Conservation (phyloP, 2,329 filamentous ascomycete species). For the Truncatella angustata region DNA sequence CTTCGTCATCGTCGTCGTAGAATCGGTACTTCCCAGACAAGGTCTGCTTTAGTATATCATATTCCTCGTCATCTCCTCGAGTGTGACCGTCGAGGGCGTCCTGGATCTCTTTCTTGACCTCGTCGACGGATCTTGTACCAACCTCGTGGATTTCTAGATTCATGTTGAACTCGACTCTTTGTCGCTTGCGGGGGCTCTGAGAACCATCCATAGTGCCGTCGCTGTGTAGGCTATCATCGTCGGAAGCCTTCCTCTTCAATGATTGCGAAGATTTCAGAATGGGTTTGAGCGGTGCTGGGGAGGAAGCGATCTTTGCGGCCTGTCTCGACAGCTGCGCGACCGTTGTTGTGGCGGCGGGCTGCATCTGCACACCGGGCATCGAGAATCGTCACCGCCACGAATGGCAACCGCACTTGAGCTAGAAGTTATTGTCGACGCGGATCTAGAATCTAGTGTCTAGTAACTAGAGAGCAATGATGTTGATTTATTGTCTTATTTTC, state of each 20-base stretch:
- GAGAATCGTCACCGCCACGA: background rate
- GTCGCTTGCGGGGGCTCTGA: slow-evolving; percentile 50
- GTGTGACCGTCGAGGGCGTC: slow-evolving; percentile 56
- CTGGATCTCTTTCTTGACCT: slow-evolving; percentile 54
- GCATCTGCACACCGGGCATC: slow-evolving; percentile 16
- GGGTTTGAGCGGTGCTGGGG: slow-evolving; percentile 51
- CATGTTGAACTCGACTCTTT: slow-evolving; percentile 59
- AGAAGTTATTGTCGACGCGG: too few species aligned
- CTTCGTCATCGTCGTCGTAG: slow-evolving; percentile 40
- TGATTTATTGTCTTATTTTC: too few species aligned
- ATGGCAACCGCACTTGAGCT: too few species aligned
- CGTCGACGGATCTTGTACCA: slow-evolving; percentile 49
- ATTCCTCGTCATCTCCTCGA: slow-evolving; percentile 57
- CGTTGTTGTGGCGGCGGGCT: slow-evolving; percentile 18
- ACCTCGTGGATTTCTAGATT: slow-evolving; percentile 57
- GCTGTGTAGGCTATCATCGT: slow-evolving; percentile 42
- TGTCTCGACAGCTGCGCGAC: slow-evolving; percentile 24
- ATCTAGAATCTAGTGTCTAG: too few species aligned
- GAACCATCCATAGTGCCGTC: slow-evolving; percentile 30
- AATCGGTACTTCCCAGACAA: slow-evolving; percentile 50
- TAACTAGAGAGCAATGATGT: too few species aligned
- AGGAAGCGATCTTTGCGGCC: slow-evolving; percentile 26
- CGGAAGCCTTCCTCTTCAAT: slow-evolving; percentile 39
- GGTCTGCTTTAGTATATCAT: slow-evolving; percentile 59
- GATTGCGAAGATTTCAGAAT: slow-evolving; percentile 50